Base-by-base conservation (phyloP, 768 basidiomycete genomes). In the Suillus clintonianus region DNA sequence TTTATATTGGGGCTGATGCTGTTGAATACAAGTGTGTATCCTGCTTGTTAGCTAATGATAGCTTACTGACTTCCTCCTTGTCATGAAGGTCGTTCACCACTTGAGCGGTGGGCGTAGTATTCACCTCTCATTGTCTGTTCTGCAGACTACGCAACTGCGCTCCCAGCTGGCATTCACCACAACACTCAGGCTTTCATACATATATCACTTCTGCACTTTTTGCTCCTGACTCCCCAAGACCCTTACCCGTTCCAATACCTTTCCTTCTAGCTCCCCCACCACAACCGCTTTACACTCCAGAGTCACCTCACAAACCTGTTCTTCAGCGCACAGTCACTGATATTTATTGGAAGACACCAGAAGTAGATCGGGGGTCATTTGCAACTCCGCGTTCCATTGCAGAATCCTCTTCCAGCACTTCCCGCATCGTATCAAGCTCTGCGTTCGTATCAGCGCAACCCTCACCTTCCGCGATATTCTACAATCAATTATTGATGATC, bases 1-100 rank as follows among this genome's bases (percentile, higher is more conserved):
- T 99, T 42, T 97, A 99, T 72, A 96, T 99, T 75, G 97, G 97
- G 39, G 96, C 97, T 14, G 97, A 99, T 71, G 97, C 97, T 2
- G 90, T 99, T 42, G 97, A 99, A 78, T 99, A 99, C 85, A 99
- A 99, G 95, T 97, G 71, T 67, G 91, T 80, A 11, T 42, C n/a
- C 47, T 59, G 7, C 30, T 24, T 5, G 13, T 50, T 17, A 15
- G 7, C 42, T 37, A 48, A 48, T 56, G 7, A 56, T 45, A 4
- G 32, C 61, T 47, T 45, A 62, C 51, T 65, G 36, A 64, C 54
- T 19, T 37, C 45, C 24, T 56, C 64, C 66, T 61, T 24, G 53
- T 5, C 43, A 62, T 64, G 2, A 71, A 97, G 95, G n/a, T n/a
- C n/a, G n/a, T n/a, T n/a, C n/a, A n/a, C n/a, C n/a, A n/a, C n/a